A percentile compares a stretch with the other conserved stretches of the same genome.
Conservation (phyloP, 495 filamentous ascomycete genomes). For the Talaromyces trachyspermus region DNA sequence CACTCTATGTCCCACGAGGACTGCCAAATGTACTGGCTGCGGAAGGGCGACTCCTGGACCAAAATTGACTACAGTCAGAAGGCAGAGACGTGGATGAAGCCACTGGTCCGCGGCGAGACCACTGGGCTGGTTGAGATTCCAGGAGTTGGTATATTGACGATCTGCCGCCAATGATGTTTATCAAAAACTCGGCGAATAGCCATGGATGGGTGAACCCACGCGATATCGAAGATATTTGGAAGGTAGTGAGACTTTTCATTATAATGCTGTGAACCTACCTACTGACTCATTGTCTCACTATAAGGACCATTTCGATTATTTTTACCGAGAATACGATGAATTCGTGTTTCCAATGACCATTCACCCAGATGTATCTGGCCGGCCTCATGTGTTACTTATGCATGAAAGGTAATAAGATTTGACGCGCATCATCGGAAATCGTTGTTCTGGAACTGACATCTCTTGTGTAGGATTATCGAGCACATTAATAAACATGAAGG, state of each 20-base stretch:
- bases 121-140: constrained; percentile 60
- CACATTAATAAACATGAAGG: constrained; percentile 68
- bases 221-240: constrained; percentile 52
- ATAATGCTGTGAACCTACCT: neutral
- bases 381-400: constrained; percentile 62
- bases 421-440: neutral
- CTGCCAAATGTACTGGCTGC: constrained; percentile 57
- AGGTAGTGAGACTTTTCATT: constrained; percentile 19
- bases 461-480: constrained; percentile 49
- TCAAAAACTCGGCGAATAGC: constrained; percentile 51
- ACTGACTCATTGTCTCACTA: neutral
- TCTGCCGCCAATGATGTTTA: constrained; percentile 55
- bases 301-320: constrained; percentile 61
- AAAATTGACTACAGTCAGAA: constrained; percentile 54
- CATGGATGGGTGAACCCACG: constrained; percentile 56
- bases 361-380: constrained; percentile 61
- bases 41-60: constrained; percentile 54
- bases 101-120: constrained; percentile 42
- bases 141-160: constrained; percentile 65
- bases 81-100: constrained; percentile 61
- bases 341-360: constrained; percentile 66
- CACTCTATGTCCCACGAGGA: constrained; percentile 63
- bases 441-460: neutral
- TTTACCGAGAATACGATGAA: constrained; percentile 62
- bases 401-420: constrained; percentile 37